A percentile compares a stretch with the other conserved stretches of the same genome.
Conservation (phyloP, 768 basidiomycete species). For the Omphalotus guepiniiformis region DNA sequence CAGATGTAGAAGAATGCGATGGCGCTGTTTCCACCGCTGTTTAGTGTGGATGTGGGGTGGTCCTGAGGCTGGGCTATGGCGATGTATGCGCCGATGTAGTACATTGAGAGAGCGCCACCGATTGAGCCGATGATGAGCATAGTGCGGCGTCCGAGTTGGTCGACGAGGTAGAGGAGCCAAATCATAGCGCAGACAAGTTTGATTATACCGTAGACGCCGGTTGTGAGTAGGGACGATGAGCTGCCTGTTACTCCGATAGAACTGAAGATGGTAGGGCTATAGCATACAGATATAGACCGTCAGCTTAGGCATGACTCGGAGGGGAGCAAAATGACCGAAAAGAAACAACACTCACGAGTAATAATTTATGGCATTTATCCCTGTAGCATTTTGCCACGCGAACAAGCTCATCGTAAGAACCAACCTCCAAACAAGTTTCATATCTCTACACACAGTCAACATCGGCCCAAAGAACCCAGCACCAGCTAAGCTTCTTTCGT, state of each 20-base stretch:
- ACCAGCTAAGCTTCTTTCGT: constrained; percentile 30
- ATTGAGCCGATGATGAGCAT: constrained; percentile 38
- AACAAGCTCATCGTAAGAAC: constrained; percentile 35
- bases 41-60: constrained; percentile 15
- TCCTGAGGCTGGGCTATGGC: constrained; percentile 29
- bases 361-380: constrained; percentile 42
- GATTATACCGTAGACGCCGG: constrained; percentile 45
- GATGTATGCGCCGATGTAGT: constrained; percentile 42
- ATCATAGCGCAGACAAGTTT: constrained; percentile 33
- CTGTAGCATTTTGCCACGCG: constrained; percentile 42
- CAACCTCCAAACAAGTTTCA: constrained; percentile 28
- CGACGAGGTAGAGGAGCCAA: constrained; percentile 39
- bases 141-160: constrained; percentile 36
- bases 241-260: constrained; percentile 40
- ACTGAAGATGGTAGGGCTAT: constrained; percentile 41
- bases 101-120: constrained; percentile 36
- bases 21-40: constrained; percentile 27
- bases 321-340: constrained; percentile 1
- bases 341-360: constrained; percentile 27
- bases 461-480: constrained; percentile 31
- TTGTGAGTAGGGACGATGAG: constrained; percentile 34
- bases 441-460: constrained; percentile 25
- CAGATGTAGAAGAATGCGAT: constrained; percentile 35
- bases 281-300: too few relatives aligned
- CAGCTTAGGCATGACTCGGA: neutral